Base-by-base conservation (phyloP, 768 basidiomycete species). In the Suillus cothurnatus region DNA sequence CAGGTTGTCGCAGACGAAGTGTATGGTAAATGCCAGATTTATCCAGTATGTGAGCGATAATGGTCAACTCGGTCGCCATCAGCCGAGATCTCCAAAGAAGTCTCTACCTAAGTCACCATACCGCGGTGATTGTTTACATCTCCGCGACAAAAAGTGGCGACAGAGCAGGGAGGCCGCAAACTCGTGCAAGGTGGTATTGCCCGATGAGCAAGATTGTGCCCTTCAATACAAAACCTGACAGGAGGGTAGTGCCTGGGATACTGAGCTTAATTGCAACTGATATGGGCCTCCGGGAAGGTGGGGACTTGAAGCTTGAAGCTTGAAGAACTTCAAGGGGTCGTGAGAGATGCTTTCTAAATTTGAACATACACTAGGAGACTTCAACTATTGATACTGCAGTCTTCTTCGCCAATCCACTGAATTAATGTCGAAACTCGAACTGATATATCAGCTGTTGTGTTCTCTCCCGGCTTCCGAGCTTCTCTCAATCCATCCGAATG, bases 11-110 rank as follows among this genome's bases (percentile, higher is more conserved):
- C 81, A 74, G 19, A 87, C 78, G 66, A 86, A 86, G 64, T 85
- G 82, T 90, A 34, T 85, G 87, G 69, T 85, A 88, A 63, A 84
- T 78, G 66, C 88, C 85, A 0, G 85, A 80, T 61, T 83, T 80
- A 11, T 79, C 75, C 57, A 91, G 81, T 53, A 92, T 85, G 64
- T 89, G 83, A 4, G 81, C 77, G 45, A 90, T 72, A 1, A 88
- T 87, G 23, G 78, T 73, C 4, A 85, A 83, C 74, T 90, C 89
- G 57, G 82, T 83, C 8, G 86, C 87, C 74, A 87, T 79, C 64
- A 90, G 79, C 28, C 89, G 78, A 56, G 79, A 78, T 3, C 84
- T 41, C 82, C 80, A 62, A 85, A 70, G 75, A 85, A 87, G 61
- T 84, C 83, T 53, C 79, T 80, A 81, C 80, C 64, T 84, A 86